These are phyloP conservation scores for Aegilops speltoides DNA, from an alignment of 176 grass and related monocot species.

Conservation along the genomic window DNA sequence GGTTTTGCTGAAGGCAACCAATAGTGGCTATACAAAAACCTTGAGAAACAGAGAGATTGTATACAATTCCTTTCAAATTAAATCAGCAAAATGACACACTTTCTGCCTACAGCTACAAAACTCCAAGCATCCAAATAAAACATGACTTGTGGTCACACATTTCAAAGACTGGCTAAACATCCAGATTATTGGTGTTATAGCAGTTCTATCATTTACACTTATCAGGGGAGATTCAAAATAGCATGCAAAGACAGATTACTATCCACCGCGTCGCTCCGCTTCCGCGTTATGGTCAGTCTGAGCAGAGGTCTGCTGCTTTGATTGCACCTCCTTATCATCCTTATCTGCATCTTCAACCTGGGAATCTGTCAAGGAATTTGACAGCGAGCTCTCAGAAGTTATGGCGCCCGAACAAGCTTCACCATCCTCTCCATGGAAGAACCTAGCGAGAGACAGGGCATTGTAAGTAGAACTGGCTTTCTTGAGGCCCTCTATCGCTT, in stretches of 20 bases:
- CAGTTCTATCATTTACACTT: slow-evolving; percentile 37
- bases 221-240: slow-evolving; percentile 4
- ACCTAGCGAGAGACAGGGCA: slow-evolving; percentile 71
- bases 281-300: not conserved
- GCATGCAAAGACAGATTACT: not conserved
- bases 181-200: slow-evolving; percentile 31
- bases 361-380: slow-evolving; percentile 47
- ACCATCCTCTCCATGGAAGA: slow-evolving; percentile 73
- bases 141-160: not conserved
- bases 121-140: not conserved
- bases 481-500: slow-evolving; percentile 77
- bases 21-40: not conserved
- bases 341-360: slow-evolving; percentile 57
- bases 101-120: slow-evolving; percentile 5
- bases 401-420: slow-evolving; percentile 70
- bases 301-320: slow-evolving; percentile 33
- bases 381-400: slow-evolving; percentile 70
- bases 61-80: not conserved
- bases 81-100: not conserved
- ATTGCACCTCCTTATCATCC: slow-evolving; percentile 55
- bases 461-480: slow-evolving; percentile 92
- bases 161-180: slow-evolving; percentile 14
- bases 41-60: not conserved
- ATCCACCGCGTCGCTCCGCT: slow-evolving; percentile 13
- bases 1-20: not conserved